Evolutionary conservation across 2,329 filamentous ascomycete genomes (phyloP), one percentile per base, ranked within the genome.

Genomic region (Elsinoe necatrix): DNA sequence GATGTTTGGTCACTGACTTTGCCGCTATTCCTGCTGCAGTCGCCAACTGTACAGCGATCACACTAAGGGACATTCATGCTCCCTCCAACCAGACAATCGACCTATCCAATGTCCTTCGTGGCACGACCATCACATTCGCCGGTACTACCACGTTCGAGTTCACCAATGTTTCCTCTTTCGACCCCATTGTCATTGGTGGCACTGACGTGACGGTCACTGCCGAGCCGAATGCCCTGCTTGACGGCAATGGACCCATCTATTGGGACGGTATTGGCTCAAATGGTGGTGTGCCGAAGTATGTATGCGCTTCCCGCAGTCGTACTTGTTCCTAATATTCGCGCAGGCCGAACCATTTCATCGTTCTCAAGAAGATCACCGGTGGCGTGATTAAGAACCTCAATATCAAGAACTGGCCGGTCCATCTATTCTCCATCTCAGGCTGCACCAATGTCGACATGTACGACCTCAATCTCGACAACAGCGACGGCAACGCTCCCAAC

Each of bases 131-230:
- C 61, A 80, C 78, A 62, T 87, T 87, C 68, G 69, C 80, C 57
- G 85, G 84, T 43, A 80, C 74, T 11, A 87, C 84, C n/a, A 81
- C 79, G 55, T 87, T 84, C 64, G 83, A 75, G 20, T 86, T 51
- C 25, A 51, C 85, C 71, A 73, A 80, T 60, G 78, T 84, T 63
- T 87, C 83, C 83, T 66, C 68, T 1, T 84, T 84, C 0, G 84
- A 83, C 43, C 73, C 87, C 9, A 75, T 87, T 63, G 75, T 76
- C 20, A 73, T 86, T 60, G 78, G 78, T 1, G 84, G 84, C 41
- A 78, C 69, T 35, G 71, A 73, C 60, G 75, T 85, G 62, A 75
- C 74, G 23, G 73, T 85, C 34, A 72, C 72, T 6, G 80, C 78
- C 45, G 76, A 76, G 20, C 62, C 70, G 1, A 82, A 78, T 16